Evolutionary conservation across 129 eudicot species (phyloP).

Genomic region (Helianthus annuus): DNA sequence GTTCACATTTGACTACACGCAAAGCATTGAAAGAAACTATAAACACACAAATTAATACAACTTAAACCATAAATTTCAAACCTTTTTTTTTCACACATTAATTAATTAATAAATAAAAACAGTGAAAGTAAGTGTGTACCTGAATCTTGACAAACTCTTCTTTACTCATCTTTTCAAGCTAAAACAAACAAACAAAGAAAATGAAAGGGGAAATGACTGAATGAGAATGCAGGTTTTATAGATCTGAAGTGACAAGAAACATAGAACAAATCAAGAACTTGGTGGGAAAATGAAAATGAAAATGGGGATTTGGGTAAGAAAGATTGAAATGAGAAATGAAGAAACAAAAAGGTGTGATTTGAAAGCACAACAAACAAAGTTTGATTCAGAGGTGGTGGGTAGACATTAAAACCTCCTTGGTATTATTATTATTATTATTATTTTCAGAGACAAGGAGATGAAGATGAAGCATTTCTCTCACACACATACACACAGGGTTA

Average conservation of each 20-base stretch:
- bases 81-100: slow-evolving; percentile 4
- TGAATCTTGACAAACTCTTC: slow-evolving; percentile 98
- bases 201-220: not conserved
- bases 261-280: slow-evolving; percentile 13
- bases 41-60: not conserved
- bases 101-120: slow-evolving; percentile 14
- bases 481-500: slow-evolving; percentile 18
- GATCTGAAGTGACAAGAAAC: slow-evolving; percentile 35
- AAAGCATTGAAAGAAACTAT: slow-evolving; percentile 32
- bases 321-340: slow-evolving; percentile 29
- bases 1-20: slow-evolving; percentile 46
- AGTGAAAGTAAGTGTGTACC: slow-evolving; percentile 43
- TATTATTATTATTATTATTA: not conserved
- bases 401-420: slow-evolving; percentile 54
- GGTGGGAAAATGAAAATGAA: slow-evolving; percentile 8
- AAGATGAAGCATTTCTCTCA: slow-evolving; percentile 15
- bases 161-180: slow-evolving; percentile 66
- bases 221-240: slow-evolving; percentile 18
- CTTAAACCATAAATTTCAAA: slow-evolving; percentile 21
- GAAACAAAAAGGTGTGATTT: slow-evolving; percentile 8
- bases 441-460: slow-evolving; percentile 16
- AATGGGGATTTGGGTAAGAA: slow-evolving; percentile 22
- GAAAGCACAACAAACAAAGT: too few relatives aligned
- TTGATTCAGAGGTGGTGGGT: slow-evolving; percentile 51
- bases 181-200: slow-evolving; percentile 11